phyloP scores from a whole-genome alignment of 1,284 basidiomycete genomes.

The Xerocomus minutiporus region DNA sequence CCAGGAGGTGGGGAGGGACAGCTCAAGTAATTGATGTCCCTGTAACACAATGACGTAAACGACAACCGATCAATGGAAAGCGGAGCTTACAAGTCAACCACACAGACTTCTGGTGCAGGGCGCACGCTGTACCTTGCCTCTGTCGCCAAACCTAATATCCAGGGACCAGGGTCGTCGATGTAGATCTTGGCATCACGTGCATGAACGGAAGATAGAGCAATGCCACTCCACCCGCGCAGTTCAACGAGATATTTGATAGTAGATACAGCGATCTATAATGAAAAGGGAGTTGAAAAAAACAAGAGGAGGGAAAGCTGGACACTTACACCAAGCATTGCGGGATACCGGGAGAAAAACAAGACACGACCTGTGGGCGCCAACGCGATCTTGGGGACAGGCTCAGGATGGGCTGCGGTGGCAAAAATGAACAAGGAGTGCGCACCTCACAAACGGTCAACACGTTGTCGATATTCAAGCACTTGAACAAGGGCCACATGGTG shows the following conservation, averaged over 20 bases:
- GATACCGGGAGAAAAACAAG: constrained; percentile 86
- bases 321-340: constrained; percentile 81
- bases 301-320: not conserved
- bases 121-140: constrained; percentile 79
- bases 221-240: constrained; percentile 89
- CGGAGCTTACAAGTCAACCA: constrained; percentile 78
- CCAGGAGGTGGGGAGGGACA: constrained; percentile 78
- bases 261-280: constrained; percentile 68
- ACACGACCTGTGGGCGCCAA: constrained; percentile 89
- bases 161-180: constrained; percentile 84
- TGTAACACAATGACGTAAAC: constrained; percentile 26
- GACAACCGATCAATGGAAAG: not conserved
- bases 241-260: constrained; percentile 93
- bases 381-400: constrained; percentile 53
- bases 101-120: constrained; percentile 76
- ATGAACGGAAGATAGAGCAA: constrained; percentile 82
- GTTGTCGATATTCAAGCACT: constrained; percentile 90
- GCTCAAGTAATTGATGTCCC: constrained; percentile 87
- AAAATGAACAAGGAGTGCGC: constrained; percentile 15
- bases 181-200: constrained; percentile 88
- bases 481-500: constrained; percentile 97
- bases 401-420: not conserved
- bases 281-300: constrained; percentile 1
- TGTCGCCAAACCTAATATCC: constrained; percentile 88
- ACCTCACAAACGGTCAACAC: constrained; percentile 92